Base-by-base conservation (phyloP, 805 yeast species). In the Helenozyma rhizophorensis region DNA sequence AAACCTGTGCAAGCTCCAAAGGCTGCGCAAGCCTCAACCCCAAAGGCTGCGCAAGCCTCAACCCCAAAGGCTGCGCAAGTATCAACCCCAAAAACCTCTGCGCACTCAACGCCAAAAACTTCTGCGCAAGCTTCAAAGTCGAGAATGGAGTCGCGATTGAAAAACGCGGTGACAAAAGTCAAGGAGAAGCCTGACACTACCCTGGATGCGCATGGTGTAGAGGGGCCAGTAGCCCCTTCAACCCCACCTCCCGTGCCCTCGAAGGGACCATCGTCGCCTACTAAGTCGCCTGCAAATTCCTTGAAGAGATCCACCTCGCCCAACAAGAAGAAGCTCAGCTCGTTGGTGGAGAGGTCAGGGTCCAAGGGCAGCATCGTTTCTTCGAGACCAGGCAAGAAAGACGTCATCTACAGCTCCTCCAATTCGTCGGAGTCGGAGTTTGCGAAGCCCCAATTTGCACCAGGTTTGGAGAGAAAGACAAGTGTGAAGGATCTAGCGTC, bases 221-320 rank as follows among this genome's bases (percentile, higher is more conserved):
- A 31, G 9, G 18, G 25, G 15, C 36, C 43, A 2, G 25, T 37
- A 2, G 35, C 55, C 1, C 59, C 66, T 5, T 42, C 54, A 3
- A 50, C 50, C 4, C 41, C 45, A 5, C 33, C 49, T 9, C 39
- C 39, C 6, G 33, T 30, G 8, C 33, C 33, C n/a, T 16, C 37
- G 10, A 43, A 37, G 25, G 23, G 45, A 6, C 27, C 40, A 9
- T 14, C 40, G 19, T 27, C 52, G 10, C 47, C 50, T 1, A 35
- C 35, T 14, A 43, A 38, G 16, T 25, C 40, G 7, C 33, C 36
- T 4, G 33, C 48, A 0, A 40, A 36, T 14, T 32, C 54, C 1
- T 54, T 63, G 21, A 63, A 48, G 33, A 48, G 70, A 37, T 63
- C 70, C 1, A 45, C 54, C 2, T 65, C 70, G 2, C 70, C 70